Base-by-base conservation (phyloP, 345 rosid genomes). In the Ceriops zippeliana region DNA sequence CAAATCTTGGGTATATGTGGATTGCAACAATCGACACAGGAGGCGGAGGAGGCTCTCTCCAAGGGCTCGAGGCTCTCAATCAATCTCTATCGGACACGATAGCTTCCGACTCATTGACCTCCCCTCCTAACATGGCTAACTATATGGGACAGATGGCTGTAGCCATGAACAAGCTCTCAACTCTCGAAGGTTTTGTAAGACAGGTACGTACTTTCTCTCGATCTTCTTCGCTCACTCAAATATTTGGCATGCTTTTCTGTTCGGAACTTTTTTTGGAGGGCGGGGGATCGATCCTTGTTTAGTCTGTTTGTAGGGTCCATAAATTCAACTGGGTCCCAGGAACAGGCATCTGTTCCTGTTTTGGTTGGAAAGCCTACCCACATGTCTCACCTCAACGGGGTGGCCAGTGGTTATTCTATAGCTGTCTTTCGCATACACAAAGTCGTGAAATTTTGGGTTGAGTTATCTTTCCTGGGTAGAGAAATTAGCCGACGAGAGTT, bases 91-190 rank as follows among this genome's bases (percentile, higher is more conserved):
- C 91, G 8, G 92, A 96, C 60, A 89, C 91, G 63, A 89, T 96
- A 62, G 82, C 97, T 56, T 87, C 98, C 0, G 98, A 92, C 52
- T 86, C 98, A 8, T 76, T 96, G 63, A 87, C 86, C 72, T 82
- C 79, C 62, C 87, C 98, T 67, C 89, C 89, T 22, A 89, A 89
- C 82, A 83, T 92, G 90, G 82, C 88, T 28, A 96, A 87, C 82
- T 92, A 87, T 84, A 96, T 96, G 98, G 87, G 90, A 58, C 98
- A 92, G 56, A 96, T 96, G 99, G 90, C 98, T 58, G 38, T 84
- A 1, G 99, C 98, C 78, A 90, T 96, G 81, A 96, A 80, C 86
- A 96, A 96, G 84, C 98, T 96, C 75, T 89, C 98, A 31, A 72
- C 93, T 17, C 81, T 90, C 20, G 96, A 96, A 81, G 89, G 89